A percentile compares a stretch with the other conserved stretches of the same genome.
These are phyloP conservation scores for Trametes cubensis DNA, from an alignment of 768 basidiomycete genomes.

Conservation along the genomic window DNA sequence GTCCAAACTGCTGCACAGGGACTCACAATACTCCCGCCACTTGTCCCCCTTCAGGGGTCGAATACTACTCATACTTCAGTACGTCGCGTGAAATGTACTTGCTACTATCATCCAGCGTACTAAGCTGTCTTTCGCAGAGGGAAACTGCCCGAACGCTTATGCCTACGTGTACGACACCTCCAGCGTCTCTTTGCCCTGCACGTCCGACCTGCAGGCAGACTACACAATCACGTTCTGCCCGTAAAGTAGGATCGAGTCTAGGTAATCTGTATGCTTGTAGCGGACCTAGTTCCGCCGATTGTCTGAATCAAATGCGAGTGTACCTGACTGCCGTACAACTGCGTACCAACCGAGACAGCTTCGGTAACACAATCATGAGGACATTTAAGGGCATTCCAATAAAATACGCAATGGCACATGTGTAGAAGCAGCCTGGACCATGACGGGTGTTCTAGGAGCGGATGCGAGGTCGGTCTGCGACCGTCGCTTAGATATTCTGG, in stretches of 20 bases:
- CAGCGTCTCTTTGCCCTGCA: constrained; percentile 22
- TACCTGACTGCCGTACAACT: background rate
- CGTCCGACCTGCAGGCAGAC: background rate
- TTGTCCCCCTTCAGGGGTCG: constrained; percentile 53
- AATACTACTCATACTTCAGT: constrained; percentile 53
- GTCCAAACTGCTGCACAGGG: constrained; percentile 68
- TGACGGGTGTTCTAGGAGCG: constrained; percentile 4
- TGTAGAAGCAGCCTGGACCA: constrained; percentile 1
- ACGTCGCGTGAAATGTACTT: constrained; percentile 11
- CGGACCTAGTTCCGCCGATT: background rate
- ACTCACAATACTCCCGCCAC: constrained; percentile 51
- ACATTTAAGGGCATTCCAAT: background rate
- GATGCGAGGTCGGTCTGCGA: background rate
- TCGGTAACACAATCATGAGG: background rate
- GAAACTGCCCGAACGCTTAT: constrained; percentile 48
- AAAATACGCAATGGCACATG: background rate
- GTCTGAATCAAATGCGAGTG: background rate
- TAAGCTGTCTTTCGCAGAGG: constrained; percentile 33
- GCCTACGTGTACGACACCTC: constrained; percentile 55
- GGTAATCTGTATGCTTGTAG: background rate
- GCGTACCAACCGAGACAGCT: background rate
- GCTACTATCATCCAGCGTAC: background rate
- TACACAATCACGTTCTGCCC: constrained; percentile 14
- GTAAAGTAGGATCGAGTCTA: background rate
- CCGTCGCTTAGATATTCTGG: constrained; percentile 1